Conservation (phyloP, 148 eudicot species). For the Camellia granthamiana region DNA sequence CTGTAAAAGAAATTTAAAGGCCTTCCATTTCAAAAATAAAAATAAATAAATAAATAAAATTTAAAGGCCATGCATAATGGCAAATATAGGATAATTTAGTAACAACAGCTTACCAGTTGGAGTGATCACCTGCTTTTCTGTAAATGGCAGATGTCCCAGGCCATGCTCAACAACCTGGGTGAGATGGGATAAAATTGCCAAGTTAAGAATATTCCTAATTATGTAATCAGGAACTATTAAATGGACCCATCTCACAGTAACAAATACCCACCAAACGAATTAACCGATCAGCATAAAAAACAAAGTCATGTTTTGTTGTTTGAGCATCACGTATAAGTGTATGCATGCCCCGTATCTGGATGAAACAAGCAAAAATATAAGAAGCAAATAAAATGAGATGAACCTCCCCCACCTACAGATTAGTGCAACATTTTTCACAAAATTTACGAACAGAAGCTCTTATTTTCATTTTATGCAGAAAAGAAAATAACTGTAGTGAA, state of each 20-base stretch:
- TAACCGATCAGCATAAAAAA: slow-evolving; percentile 84
- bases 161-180: slow-evolving; percentile 94
- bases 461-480: not conserved
- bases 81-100: not conserved
- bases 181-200: slow-evolving; percentile 3
- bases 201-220: not conserved
- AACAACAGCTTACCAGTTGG: slow-evolving; percentile 72
- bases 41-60: not conserved
- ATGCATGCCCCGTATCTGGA: slow-evolving; percentile 93
- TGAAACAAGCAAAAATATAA: slow-evolving; percentile 6
- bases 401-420: not conserved
- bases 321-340: slow-evolving; percentile 83
- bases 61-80: not conserved
- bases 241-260: not conserved
- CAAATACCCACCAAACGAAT: slow-evolving; percentile 66
- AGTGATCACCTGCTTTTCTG: slow-evolving; percentile 90
- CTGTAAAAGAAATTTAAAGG: not conserved
- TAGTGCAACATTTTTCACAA: too few relatives aligned
- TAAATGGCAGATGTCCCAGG: slow-evolving; percentile 92
- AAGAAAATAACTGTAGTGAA: not conserved
- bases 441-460: too few relatives aligned
- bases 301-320: slow-evolving; percentile 86
- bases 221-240: slow-evolving; percentile 4
- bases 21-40: not conserved
- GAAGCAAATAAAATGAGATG: slow-evolving; percentile 5